phyloP scores from a whole-genome alignment of 2,329 filamentous ascomycete genomes.

The Aureobasidium sp. region DNA sequence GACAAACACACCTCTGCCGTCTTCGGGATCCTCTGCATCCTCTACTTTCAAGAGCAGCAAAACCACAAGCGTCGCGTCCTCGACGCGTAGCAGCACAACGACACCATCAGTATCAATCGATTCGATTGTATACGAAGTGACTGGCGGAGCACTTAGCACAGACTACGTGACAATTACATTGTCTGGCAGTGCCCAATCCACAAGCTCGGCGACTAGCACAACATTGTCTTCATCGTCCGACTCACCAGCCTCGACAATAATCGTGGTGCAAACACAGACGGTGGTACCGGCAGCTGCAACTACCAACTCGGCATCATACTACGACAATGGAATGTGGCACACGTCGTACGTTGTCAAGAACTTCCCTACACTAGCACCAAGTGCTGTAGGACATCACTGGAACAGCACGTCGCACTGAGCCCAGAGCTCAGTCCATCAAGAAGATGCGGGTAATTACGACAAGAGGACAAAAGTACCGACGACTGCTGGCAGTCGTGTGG shows the following conservation, averaged over 20 bases:
- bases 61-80: neutral
- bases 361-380: slow-evolving; percentile 18
- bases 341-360: slow-evolving; percentile 35
- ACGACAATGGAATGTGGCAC: slow-evolving; percentile 42
- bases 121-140: slow-evolving; percentile 9
- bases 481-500: slow-evolving; percentile 1
- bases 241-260: neutral
- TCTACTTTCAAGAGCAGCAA: neutral
- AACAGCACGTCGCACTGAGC: neutral
- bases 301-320: slow-evolving; percentile 28
- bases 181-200: neutral
- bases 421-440: neutral
- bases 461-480: neutral
- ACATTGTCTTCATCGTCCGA: neutral
- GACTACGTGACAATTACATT: slow-evolving; percentile 7
- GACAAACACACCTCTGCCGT: neutral
- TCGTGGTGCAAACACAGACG: slow-evolving; percentile 11
- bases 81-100: neutral
- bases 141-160: slow-evolving; percentile 3
- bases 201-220: neutral
- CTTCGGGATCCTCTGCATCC: neutral
- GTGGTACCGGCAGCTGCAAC: neutral
- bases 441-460: neutral
- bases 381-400: slow-evolving; percentile 1
- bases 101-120: slow-evolving; percentile 1